phyloP scores from a whole-genome alignment of 2,329 filamentous ascomycete species.

The Diaporthe amygdali region DNA sequence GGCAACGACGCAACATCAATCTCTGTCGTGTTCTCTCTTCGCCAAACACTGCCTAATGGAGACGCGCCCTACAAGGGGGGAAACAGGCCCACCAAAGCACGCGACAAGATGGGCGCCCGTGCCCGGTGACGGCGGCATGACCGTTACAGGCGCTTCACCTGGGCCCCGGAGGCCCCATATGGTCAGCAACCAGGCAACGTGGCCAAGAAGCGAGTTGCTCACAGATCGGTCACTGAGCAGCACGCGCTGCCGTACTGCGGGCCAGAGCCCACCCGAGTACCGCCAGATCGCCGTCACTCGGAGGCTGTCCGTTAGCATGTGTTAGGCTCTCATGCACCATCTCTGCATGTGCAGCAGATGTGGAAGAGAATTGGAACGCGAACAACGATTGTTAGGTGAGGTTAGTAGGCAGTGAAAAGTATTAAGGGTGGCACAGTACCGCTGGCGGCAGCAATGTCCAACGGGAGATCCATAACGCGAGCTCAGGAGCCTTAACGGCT shows the following conservation, averaged over 20 bases:
- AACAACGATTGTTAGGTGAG: background rate
- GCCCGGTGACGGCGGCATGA: slow-evolving; percentile 11
- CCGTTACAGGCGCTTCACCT: slow-evolving; percentile 14
- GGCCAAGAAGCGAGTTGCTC: slow-evolving; percentile 1
- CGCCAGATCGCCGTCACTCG: slow-evolving; percentile 16
- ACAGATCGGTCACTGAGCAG: background rate
- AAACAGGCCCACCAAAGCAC: background rate
- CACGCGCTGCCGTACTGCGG: slow-evolving; percentile 3
- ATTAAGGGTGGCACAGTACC: slow-evolving; percentile 16
- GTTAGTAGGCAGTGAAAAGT: background rate
- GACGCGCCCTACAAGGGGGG: slow-evolving; percentile 10
- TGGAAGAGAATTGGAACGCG: background rate
- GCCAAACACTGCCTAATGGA: slow-evolving; percentile 1
- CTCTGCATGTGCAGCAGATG: background rate
- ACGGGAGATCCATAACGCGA: background rate
- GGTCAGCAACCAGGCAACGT: slow-evolving; percentile 5
- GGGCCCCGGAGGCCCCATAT: background rate
- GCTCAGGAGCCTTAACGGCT: background rate
- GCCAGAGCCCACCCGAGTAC: background rate
- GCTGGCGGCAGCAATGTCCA: background rate
- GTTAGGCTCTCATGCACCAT: slow-evolving; percentile 6
- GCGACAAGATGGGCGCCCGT: slow-evolving; percentile 11
- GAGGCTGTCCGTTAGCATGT: slow-evolving; percentile 16
- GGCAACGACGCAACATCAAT: background rate
- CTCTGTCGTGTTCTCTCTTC: slow-evolving; percentile 6